Conservation (phyloP, 2,329 filamentous ascomycete species). For the Fusarium circinatum region DNA sequence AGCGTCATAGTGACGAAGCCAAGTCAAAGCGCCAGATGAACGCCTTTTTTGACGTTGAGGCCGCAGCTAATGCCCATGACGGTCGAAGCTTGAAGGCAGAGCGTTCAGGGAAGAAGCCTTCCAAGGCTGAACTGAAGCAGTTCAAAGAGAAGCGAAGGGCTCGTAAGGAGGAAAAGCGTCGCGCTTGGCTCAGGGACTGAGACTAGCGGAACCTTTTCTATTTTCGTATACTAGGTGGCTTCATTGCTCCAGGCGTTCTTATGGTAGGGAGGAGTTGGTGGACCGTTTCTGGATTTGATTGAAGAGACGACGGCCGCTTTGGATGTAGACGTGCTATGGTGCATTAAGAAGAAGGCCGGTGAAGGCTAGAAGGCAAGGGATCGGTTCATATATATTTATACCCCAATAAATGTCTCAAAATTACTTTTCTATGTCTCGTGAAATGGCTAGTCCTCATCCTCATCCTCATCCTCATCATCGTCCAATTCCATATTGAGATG, state of each 20-base stretch:
- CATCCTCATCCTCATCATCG: constrained; percentile 57
- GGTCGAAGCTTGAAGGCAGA: constrained; percentile 93
- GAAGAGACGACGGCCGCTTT: constrained; percentile 16
- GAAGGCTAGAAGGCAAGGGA: constrained; percentile 29
- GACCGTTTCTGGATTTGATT: constrained; percentile 18
- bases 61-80: constrained; percentile 89
- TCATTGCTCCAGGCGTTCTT: constrained; percentile 28
- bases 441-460: constrained; percentile 38
- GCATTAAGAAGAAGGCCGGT: constrained; percentile 23
- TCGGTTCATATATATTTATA: constrained; percentile 33
- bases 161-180: constrained; percentile 92
- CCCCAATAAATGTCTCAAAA: constrained; percentile 22
- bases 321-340: constrained; percentile 31
- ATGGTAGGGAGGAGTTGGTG: constrained; percentile 35
- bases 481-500: constrained; percentile 70
- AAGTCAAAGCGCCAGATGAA: constrained; percentile 91
- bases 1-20: constrained; percentile 85
- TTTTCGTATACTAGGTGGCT: constrained; percentile 11
- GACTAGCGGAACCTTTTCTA: neutral
- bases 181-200: constrained; percentile 91
- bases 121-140: constrained; percentile 85
- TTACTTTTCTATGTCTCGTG: constrained; percentile 4
- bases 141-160: constrained; percentile 91
- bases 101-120: constrained; percentile 83
- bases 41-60: constrained; percentile 95